Base-by-base conservation (phyloP, 108 stramenopile species). In the Fragilaria radians region DNA sequence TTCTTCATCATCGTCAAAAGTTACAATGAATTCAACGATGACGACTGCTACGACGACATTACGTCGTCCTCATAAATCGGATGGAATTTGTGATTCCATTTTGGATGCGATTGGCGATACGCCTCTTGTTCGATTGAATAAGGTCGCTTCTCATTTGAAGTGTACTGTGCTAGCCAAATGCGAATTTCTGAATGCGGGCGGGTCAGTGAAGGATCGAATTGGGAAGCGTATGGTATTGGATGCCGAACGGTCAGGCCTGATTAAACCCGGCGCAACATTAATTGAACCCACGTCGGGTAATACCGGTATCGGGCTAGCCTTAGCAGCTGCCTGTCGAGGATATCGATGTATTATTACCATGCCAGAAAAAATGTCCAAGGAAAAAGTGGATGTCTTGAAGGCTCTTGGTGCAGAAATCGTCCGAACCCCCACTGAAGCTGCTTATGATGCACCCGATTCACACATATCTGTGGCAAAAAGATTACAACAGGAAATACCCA, bases 261-360 rank as follows among this genome's bases (percentile, higher is more conserved):
- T 89, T 25, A 63, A 61, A 3, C 88, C 88, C 46, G 86, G 86
- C 32, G 75, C 77, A 69, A 83, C 80, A 33, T 54, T 87, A 31
- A 81, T 87, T 24, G 86, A 87, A 67, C 86, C 86, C 18, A 87
- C 79, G 1, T 82, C 80, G 4, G 96, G 96, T n/a, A 94, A 91
- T 57, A 97, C 96, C 18, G 96, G 96, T 2, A 97, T 97, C 52
- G 86, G 85, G 28, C 62, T 97, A 22, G 96, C 96, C 29, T 86
- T 85, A 57, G 71, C 91, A 28, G 89, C 89, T 46, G 79, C 88
- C 34, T 78, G 81, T 48, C 71, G 82, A 32, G 80, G 94, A 42
- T 95, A 90, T 65, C 65, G 74, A 22, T 93, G 88, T 66, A 78
- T 91, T 19, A 62, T 97, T 5, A 89, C 93, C 52, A 92, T 97